Evolutionary conservation across 208 protist species (phyloP).

Genomic region (Phytomonas sp.): DNA sequence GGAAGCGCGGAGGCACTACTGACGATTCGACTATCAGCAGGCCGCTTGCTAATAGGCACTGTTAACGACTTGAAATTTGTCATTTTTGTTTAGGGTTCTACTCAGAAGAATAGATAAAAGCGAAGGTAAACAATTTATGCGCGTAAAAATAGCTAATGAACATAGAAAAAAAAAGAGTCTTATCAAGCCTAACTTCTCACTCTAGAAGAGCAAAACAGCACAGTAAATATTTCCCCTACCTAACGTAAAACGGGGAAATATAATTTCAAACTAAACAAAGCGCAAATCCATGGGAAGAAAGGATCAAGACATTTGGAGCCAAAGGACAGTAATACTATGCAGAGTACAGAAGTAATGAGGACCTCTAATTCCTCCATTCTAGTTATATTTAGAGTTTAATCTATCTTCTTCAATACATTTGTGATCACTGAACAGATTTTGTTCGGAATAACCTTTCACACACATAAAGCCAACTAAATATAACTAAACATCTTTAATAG

Average conservation of each 20-base stretch:
- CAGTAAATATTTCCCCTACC: neutral
- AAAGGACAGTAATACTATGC: neutral
- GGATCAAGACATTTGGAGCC: neutral
- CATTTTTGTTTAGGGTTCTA: neutral
- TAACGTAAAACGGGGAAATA: constrained; percentile 1
- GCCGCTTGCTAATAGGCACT: neutral
- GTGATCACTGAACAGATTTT: neutral
- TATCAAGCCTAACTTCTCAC: neutral
- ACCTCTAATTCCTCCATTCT: neutral
- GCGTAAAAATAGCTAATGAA: constrained; percentile 1
- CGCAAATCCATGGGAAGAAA: neutral
- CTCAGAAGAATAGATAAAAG: neutral
- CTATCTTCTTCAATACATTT: constrained; percentile 6
- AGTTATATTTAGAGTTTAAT: neutral
- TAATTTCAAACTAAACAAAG: neutral
- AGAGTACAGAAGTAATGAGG: neutral
- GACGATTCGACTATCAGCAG: neutral
- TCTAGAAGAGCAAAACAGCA: neutral
- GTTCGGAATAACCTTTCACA: neutral
- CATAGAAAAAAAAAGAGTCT: constrained; percentile 4
- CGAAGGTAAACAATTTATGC: neutral
- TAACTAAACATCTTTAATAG: constrained; percentile 5
- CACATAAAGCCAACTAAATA: neutral
- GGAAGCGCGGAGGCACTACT: neutral
- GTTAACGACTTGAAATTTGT: neutral